Conservation (phyloP, 257 asterid species). For the Petunia secreta region DNA sequence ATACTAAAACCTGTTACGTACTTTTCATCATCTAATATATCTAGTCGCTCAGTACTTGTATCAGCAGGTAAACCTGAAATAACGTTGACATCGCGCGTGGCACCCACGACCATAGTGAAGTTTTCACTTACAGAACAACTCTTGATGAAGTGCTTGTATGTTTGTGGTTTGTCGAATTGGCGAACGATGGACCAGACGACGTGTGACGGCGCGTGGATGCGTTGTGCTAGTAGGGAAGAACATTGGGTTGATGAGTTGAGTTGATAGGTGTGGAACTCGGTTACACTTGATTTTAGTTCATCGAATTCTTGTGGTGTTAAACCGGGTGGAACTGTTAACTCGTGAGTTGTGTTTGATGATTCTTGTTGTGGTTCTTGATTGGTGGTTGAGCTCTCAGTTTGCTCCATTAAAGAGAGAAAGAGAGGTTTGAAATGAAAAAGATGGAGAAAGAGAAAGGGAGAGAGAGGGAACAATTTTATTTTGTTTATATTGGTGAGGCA, state of each 20-base stretch:
- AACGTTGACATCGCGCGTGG: slow-evolving; percentile 70
- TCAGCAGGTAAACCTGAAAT: slow-evolving; percentile 93
- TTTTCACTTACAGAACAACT: slow-evolving; percentile 66
- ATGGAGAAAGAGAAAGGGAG: slow-evolving; percentile 25
- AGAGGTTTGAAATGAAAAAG: neutral
- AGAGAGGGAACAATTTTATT: slow-evolving; percentile 10
- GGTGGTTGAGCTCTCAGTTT: slow-evolving; percentile 17
- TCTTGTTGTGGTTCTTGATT: slow-evolving; percentile 8
- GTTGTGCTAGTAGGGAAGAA: slow-evolving; percentile 77
- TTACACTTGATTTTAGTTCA: slow-evolving; percentile 50
- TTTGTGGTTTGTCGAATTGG: slow-evolving; percentile 77
- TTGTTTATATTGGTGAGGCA: neutral
- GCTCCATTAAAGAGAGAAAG: slow-evolving; percentile 18
- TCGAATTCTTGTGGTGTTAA: slow-evolving; percentile 64
- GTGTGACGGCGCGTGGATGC: slow-evolving; percentile 68
- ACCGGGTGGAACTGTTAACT: slow-evolving; percentile 46
- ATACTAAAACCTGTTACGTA: slow-evolving; percentile 86
- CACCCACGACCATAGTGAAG: slow-evolving; percentile 55
- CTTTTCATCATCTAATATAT: slow-evolving; percentile 69
- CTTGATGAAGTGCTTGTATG: slow-evolving; percentile 93
- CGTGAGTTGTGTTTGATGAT: slow-evolving; percentile 29
- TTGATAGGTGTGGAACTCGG: slow-evolving; percentile 71
- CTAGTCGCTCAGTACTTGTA: slow-evolving; percentile 85
- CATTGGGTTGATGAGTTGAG: slow-evolving; percentile 63
- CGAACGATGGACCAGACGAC: slow-evolving; percentile 77